These are phyloP conservation scores for Thermoascus crustaceus DNA, from an alignment of 2,329 filamentous ascomycete genomes.

Conservation along the genomic window DNA sequence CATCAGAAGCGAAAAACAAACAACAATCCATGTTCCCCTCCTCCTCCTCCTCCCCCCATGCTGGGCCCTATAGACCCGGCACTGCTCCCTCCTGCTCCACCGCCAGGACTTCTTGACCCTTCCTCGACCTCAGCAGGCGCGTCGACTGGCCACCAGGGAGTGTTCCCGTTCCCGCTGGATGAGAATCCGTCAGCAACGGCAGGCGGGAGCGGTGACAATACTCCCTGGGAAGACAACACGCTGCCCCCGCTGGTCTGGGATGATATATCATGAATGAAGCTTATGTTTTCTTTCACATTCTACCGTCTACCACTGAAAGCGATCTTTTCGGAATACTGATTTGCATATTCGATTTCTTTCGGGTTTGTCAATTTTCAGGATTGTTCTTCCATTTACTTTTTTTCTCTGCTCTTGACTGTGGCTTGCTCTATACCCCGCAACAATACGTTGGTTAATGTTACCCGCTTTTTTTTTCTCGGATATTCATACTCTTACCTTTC, in stretches of 20 bases:
- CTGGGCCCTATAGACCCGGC: slow-evolving; percentile 22
- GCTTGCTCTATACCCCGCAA: too few relatives aligned
- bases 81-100: slow-evolving; percentile 23
- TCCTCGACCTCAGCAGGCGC: slow-evolving; percentile 11
- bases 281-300: too few relatives aligned
- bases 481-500: too few relatives aligned
- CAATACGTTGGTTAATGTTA: too few relatives aligned
- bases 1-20: too few relatives aligned
- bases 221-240: slow-evolving; percentile 31
- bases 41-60: slow-evolving; percentile 5
- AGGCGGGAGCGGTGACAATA: slow-evolving; percentile 3
- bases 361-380: slow-evolving; percentile 3
- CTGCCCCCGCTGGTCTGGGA: slow-evolving; percentile 35
- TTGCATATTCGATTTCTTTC: too few relatives aligned
- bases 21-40: too few relatives aligned
- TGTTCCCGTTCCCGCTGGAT: slow-evolving; percentile 26
- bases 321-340: too few relatives aligned
- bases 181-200: slow-evolving; percentile 17
- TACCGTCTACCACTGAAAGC: too few relatives aligned
- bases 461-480: too few relatives aligned
- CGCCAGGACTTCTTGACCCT: slow-evolving; percentile 21
- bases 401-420: neutral
- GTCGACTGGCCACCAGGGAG: slow-evolving; percentile 5
- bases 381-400: slow-evolving; percentile 4
- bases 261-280: slow-evolving; percentile 22